Evolutionary conservation across 495 filamentous ascomycete species (phyloP), one percentile per base, ranked within the genome.

Genomic region (Lasiosphaeris hirsuta): DNA sequence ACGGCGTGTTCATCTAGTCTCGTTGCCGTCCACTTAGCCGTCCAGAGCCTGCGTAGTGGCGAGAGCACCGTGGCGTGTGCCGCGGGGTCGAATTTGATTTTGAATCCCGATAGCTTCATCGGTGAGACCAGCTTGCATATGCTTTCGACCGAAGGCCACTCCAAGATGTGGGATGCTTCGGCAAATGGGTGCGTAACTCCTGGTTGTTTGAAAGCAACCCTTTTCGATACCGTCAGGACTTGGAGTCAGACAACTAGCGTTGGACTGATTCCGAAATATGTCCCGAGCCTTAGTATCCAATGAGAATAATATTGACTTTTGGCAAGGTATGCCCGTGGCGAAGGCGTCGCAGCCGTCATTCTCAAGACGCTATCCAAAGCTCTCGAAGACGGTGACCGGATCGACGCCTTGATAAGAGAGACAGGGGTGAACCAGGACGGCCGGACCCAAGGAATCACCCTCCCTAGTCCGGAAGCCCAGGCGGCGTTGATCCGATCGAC

Each of bases 181-280:
- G 87, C 85, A 4, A 74, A 86, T 65, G 87, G 87, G 0, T 90
- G n/a, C n/a, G n/a, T n/a, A n/a, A n/a, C n/a, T n/a, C n/a, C n/a
- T n/a, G n/a, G n/a, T n/a, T n/a, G n/a, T n/a, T n/a, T n/a, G n/a
- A n/a, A n/a, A n/a, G n/a, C n/a, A n/a, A n/a, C n/a, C n/a, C n/a
- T n/a, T n/a, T n/a, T n/a, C n/a, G n/a, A n/a, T n/a, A n/a, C n/a
- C n/a, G n/a, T n/a, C n/a, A n/a, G n/a, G n/a, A n/a, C n/a, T n/a
- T n/a, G n/a, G n/a, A n/a, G n/a, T n/a, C n/a, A n/a, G n/a, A n/a
- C n/a, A n/a, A n/a, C n/a, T n/a, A n/a, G n/a, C n/a, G n/a, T n/a
- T n/a, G n/a, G n/a, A n/a, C n/a, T n/a, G n/a, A n/a, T n/a, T n/a
- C n/a, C n/a, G n/a, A n/a, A n/a, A n/a, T n/a, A n/a, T n/a, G n/a